A percentile compares a stretch with the other conserved stretches of the same genome.
Conservation (phyloP, 306 rosid genomes). For the Boehmeria nivea region DNA sequence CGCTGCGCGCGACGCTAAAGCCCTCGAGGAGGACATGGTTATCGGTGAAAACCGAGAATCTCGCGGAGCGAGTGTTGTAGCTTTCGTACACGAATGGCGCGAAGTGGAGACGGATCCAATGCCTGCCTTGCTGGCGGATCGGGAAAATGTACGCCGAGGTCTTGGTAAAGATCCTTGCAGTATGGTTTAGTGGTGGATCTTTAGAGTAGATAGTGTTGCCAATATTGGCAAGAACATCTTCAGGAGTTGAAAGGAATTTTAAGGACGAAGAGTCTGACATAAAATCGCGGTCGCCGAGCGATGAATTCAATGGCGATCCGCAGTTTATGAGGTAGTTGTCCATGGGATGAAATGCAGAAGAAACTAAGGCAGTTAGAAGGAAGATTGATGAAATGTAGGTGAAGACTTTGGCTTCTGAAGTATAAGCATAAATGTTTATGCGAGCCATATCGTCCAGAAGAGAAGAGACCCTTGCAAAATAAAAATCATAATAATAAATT, state of each 20-base stretch:
- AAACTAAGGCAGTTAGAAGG: too few relatives aligned
- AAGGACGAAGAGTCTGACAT: background rate
- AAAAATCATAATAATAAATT: too few relatives aligned
- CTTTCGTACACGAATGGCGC: background rate
- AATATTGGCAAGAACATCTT: background rate
- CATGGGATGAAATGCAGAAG: background rate
- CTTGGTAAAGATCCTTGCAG: background rate
- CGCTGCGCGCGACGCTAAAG: background rate
- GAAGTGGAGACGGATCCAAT: background rate
- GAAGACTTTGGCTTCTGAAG: too few relatives aligned
- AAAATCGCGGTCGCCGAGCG: background rate
- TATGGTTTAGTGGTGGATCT: background rate
- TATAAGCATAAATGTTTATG: too few relatives aligned
- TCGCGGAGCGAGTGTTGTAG: background rate
- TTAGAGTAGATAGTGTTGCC: background rate
- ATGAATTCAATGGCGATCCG: background rate
- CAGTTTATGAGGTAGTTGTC: background rate
- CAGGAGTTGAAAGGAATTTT: background rate
- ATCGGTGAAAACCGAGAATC: background rate
- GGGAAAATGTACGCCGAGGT: background rate
- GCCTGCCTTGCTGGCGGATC: background rate
- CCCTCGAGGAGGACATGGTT: background rate
- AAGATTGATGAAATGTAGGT: too few relatives aligned
- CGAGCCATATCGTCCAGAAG: too few relatives aligned
- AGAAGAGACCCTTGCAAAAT: too few relatives aligned